These are phyloP conservation scores for Lachnellula arida DNA, from an alignment of 2,329 filamentous ascomycete genomes.

Conservation along the genomic window DNA sequence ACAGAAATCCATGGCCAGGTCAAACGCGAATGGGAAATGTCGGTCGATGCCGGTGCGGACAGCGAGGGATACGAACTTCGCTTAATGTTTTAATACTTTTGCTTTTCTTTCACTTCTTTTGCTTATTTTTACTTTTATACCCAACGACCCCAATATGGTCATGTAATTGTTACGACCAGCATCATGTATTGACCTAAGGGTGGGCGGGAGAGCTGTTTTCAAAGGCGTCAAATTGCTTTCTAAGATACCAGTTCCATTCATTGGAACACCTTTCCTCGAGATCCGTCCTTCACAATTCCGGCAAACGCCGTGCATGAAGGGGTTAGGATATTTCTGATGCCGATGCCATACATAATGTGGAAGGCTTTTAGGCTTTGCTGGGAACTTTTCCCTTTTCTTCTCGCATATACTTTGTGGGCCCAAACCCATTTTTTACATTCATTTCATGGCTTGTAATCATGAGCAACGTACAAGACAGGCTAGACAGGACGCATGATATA, in stretches of 20 bases:
- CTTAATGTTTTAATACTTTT: constrained; percentile 31
- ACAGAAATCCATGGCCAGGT: constrained; percentile 31
- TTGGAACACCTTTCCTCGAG: constrained; percentile 19
- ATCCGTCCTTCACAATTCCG: constrained; percentile 10
- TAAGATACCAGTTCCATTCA: constrained; percentile 27
- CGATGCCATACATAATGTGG: background rate
- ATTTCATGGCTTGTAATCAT: background rate
- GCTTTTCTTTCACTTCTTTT: background rate
- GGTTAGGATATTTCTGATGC: constrained; percentile 1
- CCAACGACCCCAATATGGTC: constrained; percentile 22
- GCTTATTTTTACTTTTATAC: constrained; percentile 19
- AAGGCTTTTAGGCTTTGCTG: background rate
- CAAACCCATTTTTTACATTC: background rate
- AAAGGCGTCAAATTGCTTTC: constrained; percentile 24
- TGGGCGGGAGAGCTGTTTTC: constrained; percentile 9
- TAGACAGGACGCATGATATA: background rate
- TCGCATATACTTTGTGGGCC: background rate
- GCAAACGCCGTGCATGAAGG: constrained; percentile 14
- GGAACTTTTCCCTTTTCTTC: background rate
- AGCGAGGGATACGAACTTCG: constrained; percentile 32
- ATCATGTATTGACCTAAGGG: constrained; percentile 13
- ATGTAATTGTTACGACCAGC: constrained; percentile 28
- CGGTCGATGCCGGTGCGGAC: constrained; percentile 41
- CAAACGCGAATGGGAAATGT: constrained; percentile 61
- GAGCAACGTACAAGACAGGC: background rate